Base-by-base conservation (phyloP, 345 rosid genomes). In the Ceriops tagal region DNA sequence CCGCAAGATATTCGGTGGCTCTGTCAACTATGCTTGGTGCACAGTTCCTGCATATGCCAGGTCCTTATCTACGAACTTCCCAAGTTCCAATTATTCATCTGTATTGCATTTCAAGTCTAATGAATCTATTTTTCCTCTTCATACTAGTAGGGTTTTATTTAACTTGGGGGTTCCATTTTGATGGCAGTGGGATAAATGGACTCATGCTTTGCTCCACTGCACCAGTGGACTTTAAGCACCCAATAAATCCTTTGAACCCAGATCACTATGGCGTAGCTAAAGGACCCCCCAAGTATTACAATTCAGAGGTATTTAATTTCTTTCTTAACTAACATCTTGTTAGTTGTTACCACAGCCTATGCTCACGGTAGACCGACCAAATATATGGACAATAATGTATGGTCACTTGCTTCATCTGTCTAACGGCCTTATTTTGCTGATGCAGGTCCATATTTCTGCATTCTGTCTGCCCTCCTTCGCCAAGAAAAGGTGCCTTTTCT, bases 21-120 rank as follows among this genome's bases (percentile, higher is more conserved):
- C 78, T 56, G 69, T 73, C 56, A 39, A 43, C 69, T 62, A 78
- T 62, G 77, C 75, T 18, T 73, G 81, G 77, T 59, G 71, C 55
- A 52, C 77, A 4, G 67, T 59, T 57, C 75, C 81, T 34, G 52
- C 72, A 0, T 70, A 73, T 43, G 46, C 34, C 64, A 73, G 73
- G 71, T 34, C 8, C 31, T 5, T 16, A 13, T 43, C 49, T 13
- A 13, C 16, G 19, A 43, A 43, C 18, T 13, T 43, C 18, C 18
- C 49, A 43, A 43, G 49, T 43, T 13, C 49, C 5, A 43, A 3
- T 43, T 43, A 2, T 43, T 43, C 49, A 43, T 15, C 15, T 15
- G 3, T 13, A 13, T 43, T 43, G 15, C 18, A 43, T 13, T 43
- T 43, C 49, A 43, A 3, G 49, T 39, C 47, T 11, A 39, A 39